These are phyloP conservation scores for Ustilago shanxiensis DNA, from an alignment of 1,284 basidiomycete species.

Conservation along the genomic window DNA sequence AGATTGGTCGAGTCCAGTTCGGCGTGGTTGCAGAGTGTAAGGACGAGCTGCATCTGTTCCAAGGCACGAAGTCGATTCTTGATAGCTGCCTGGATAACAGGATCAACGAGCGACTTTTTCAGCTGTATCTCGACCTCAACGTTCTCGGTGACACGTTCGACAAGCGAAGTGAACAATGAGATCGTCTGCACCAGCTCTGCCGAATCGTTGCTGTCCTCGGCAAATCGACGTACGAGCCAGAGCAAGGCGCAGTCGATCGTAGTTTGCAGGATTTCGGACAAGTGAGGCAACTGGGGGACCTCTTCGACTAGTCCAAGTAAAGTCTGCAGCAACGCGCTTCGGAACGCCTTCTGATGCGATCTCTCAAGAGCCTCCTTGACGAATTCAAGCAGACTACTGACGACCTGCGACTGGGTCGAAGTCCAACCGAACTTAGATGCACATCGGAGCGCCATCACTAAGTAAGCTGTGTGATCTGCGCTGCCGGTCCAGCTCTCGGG, in stretches of 20 bases:
- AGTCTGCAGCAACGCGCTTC: conserved; percentile 13
- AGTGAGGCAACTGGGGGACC: conserved; percentile 9
- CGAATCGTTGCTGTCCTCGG: conserved; percentile 67
- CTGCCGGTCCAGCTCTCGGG: background rate
- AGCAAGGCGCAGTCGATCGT: conserved; percentile 48
- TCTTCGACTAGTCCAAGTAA: conserved; percentile 21
- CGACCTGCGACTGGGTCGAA: conserved; percentile 1
- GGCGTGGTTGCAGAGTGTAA: conserved; percentile 69
- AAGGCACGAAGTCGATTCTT: conserved; percentile 75
- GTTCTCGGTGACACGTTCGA: conserved; percentile 16
- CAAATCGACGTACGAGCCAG: conserved; percentile 70
- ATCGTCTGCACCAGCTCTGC: conserved; percentile 36
- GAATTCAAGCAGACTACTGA: conserved; percentile 13
- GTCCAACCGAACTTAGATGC: conserved; percentile 27
- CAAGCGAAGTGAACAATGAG: conserved; percentile 24
- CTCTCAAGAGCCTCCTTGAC: conserved; percentile 9
- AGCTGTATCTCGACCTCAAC: conserved; percentile 60
- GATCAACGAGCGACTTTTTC: conserved; percentile 79
- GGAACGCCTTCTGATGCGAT: conserved; percentile 25
- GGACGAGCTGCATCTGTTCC: conserved; percentile 74
- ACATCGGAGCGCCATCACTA: conserved; percentile 20
- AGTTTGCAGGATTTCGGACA: conserved; percentile 29
- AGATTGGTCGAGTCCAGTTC: conserved; percentile 27
- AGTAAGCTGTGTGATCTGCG: conserved; percentile 1
- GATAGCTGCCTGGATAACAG: conserved; percentile 78